These are phyloP conservation scores for Micractinium sp. DNA, from an alignment of 139 green algal genomes.

Conservation along the genomic window DNA sequence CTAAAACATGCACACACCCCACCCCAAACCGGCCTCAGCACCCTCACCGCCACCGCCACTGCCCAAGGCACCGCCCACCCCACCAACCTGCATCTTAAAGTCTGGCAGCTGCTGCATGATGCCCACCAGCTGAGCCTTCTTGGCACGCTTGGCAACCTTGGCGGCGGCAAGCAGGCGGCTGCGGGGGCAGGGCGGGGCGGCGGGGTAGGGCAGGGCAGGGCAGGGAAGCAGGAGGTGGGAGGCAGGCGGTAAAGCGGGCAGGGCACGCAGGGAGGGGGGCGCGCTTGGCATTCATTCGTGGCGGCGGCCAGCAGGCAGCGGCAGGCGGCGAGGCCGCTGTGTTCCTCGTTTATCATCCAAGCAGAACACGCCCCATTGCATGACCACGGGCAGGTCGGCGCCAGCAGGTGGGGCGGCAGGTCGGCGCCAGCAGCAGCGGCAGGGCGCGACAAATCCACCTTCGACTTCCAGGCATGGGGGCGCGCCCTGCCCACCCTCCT, in stretches of 20 bases:
- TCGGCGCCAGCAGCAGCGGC: too few species aligned
- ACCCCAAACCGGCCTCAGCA: too few species aligned
- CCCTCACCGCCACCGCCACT: not conserved
- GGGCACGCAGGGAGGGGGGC: not conserved
- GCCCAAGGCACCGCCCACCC: not conserved
- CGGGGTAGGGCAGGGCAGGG: not conserved
- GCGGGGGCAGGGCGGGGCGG: conserved; percentile 14
- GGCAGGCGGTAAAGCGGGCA: not conserved
- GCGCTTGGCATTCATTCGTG: too few species aligned
- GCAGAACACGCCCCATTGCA: not conserved
- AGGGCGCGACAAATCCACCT: too few species aligned
- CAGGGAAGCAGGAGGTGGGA: not conserved
- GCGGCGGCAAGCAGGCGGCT: conserved; percentile 23
- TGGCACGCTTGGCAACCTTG: conserved; percentile 54
- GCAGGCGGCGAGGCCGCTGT: not conserved
- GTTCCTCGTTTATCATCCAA: not conserved
- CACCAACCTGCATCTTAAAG: conserved; percentile 70
- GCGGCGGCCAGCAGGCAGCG: not conserved
- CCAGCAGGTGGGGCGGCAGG: too few species aligned
- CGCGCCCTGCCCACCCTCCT: too few species aligned
- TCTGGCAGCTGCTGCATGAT: conserved; percentile 65
- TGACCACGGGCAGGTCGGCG: too few species aligned
- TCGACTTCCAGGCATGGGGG: too few species aligned
- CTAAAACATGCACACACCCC: too few species aligned
- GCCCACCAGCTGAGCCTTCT: conserved; percentile 59